These are phyloP conservation scores for Byssochlamys sp. DNA, from an alignment of 2,329 filamentous ascomycete species.

Conservation along the genomic window DNA sequence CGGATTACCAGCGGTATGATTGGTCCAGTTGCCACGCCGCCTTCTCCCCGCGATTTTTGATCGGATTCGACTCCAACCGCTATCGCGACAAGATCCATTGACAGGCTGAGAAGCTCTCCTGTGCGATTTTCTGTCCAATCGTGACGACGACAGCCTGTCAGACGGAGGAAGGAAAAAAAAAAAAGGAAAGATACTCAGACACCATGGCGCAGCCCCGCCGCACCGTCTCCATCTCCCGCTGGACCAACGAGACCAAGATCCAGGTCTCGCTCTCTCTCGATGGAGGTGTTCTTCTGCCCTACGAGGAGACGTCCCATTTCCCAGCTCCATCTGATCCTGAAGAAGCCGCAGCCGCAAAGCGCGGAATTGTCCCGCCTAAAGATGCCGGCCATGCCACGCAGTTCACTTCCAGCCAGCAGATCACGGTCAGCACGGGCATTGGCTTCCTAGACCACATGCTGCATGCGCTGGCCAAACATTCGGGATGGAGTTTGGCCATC, in stretches of 20 bases:
- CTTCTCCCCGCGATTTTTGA: not conserved
- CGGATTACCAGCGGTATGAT: not conserved
- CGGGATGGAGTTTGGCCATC: slow-evolving; percentile 81
- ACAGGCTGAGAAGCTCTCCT: not conserved
- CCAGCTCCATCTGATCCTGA: slow-evolving; percentile 52
- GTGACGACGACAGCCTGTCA: not conserved
- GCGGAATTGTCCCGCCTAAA: slow-evolving; percentile 30
- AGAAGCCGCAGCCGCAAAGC: slow-evolving; percentile 40
- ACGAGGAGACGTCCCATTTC: slow-evolving; percentile 41
- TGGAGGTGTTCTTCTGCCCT: slow-evolving; percentile 56
- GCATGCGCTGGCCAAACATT: slow-evolving; percentile 90
- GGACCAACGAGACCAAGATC: slow-evolving; percentile 98
- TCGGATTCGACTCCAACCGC: not conserved
- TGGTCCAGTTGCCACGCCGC: slow-evolving; percentile 5
- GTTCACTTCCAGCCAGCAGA: slow-evolving; percentile 71
- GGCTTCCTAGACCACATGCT: slow-evolving; percentile 99
- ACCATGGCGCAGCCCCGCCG: slow-evolving; percentile 46
- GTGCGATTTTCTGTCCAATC: not conserved
- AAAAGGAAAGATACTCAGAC: not conserved
- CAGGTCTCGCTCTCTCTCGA: slow-evolving; percentile 86
- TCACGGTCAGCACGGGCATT: slow-evolving; percentile 83
- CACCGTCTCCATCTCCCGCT: slow-evolving; percentile 69
- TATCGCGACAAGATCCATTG: not conserved
- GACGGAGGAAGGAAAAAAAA: not conserved
- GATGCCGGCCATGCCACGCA: slow-evolving; percentile 69